These are phyloP conservation scores for Cutaneotrichosporon mucoides DNA, from an alignment of 1,284 basidiomycete species.

Conservation along the genomic window DNA sequence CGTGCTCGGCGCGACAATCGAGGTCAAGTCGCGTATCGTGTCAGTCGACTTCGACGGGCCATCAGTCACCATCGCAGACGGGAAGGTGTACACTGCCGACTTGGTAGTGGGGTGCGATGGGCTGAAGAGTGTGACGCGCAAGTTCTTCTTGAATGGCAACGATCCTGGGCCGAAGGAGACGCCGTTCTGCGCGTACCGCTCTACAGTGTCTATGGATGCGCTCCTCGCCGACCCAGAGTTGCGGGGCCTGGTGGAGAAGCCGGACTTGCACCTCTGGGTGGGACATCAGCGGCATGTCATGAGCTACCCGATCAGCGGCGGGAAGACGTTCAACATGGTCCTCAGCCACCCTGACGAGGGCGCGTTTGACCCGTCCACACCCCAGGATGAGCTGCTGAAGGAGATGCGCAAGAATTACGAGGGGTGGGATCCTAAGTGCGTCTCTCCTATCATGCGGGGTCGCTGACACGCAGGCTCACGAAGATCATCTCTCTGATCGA, in stretches of 20 bases:
- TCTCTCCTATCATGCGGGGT: not conserved
- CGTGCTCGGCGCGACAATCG: slow-evolving; percentile 53
- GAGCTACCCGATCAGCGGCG: slow-evolving; percentile 17
- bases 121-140: slow-evolving; percentile 45
- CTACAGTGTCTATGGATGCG: slow-evolving; percentile 12
- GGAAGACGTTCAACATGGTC: slow-evolving; percentile 21
- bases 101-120: slow-evolving; percentile 59
- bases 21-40: slow-evolving; percentile 52
- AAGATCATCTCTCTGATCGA: slow-evolving; percentile 18
- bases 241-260: slow-evolving; percentile 4
- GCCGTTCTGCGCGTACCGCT: slow-evolving; percentile 16
- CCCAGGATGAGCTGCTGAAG: slow-evolving; percentile 3
- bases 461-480: slow-evolving; percentile 2
- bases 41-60: slow-evolving; percentile 50
- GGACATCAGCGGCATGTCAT: slow-evolving; percentile 16
- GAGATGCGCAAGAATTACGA: slow-evolving; percentile 17
- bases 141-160: slow-evolving; percentile 5
- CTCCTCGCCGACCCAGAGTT: slow-evolving; percentile 13
- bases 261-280: slow-evolving; percentile 17
- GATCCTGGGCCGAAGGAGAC: slow-evolving; percentile 11
- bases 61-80: slow-evolving; percentile 43
- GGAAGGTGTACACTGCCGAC: slow-evolving; percentile 48
- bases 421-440: slow-evolving; percentile 13
- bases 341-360: slow-evolving; percentile 10
- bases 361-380: not conserved